Base-by-base conservation (phyloP, 2,329 filamentous ascomycete genomes). In the Coccinonectria pachysandricola region DNA sequence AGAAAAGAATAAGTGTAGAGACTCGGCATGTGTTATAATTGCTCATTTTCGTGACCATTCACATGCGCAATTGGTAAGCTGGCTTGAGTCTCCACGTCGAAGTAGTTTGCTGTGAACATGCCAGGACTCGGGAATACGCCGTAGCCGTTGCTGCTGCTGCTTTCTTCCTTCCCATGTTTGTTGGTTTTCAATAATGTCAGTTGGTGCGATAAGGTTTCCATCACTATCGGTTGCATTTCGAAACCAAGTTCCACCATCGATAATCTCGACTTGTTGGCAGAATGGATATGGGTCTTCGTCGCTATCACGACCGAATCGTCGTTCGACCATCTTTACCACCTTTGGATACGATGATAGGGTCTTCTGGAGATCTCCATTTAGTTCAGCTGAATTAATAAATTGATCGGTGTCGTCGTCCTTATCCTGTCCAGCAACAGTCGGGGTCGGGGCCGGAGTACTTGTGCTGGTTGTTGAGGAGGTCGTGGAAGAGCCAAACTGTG, bases 321-420 rank as follows among this genome's bases (percentile, higher is more conserved):
- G 61, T 45, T 75, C 71, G 26, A 68, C 54, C 21, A 75, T 51
- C 42, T 73, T 73, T 31, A 74, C 51, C 7, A 68, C 59, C 13
- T 59, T 59, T 3, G 70, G 68, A 31, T 71, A 74, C 0, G 52
- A 40, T 1, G 56, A 32, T 7, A 38, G 23, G 3, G 16, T n/a
- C n/a, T n/a, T n/a, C n/a, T n/a, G n/a, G n/a, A n/a, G n/a, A n/a
- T n/a, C n/a, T n/a, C n/a, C n/a, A n/a, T n/a, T n/a, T n/a, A n/a
- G n/a, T n/a, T n/a, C n/a, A n/a, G n/a, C n/a, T n/a, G n/a, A n/a
- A n/a, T n/a, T n/a, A n/a, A n/a, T n/a, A n/a, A n/a, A n/a, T n/a
- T n/a, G n/a, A n/a, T n/a, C n/a, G n/a, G n/a, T n/a, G n/a, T n/a
- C n/a, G n/a, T n/a, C n/a, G n/a, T n/a, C n/a, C n/a, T n/a, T n/a